These are phyloP conservation scores for Pyrus bretschneideri DNA, from an alignment of 306 rosid species.

Conservation along the genomic window DNA sequence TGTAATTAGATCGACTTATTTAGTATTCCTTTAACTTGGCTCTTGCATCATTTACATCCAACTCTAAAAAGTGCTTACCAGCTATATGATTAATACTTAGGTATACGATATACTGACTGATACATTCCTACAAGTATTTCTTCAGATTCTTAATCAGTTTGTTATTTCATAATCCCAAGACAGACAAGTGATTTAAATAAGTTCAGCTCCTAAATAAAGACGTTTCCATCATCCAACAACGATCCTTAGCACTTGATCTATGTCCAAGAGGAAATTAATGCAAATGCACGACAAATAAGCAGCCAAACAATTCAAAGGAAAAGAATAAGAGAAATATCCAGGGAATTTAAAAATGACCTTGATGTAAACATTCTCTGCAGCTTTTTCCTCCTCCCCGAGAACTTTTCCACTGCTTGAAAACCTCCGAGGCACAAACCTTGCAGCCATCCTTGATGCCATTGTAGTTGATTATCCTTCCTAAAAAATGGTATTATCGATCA, in stretches of 20 bases:
- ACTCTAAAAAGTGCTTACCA: neutral
- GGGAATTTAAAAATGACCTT: slow-evolving; percentile 40
- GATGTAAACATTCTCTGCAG: slow-evolving; percentile 68
- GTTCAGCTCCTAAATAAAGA: neutral
- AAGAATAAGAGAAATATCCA: neutral
- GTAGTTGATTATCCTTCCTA: slow-evolving; percentile 18
- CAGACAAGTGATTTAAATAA: neutral
- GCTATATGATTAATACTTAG: neutral
- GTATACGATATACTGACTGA: neutral
- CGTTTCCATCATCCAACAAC: neutral
- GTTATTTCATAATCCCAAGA: neutral
- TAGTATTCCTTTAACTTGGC: neutral
- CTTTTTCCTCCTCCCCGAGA: slow-evolving; percentile 80
- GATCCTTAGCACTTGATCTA: neutral
- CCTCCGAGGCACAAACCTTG: slow-evolving; percentile 59
- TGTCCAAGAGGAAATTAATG: neutral
- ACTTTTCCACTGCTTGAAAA: slow-evolving; percentile 65
- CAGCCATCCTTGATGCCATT: slow-evolving; percentile 64
- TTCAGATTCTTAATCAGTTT: neutral
- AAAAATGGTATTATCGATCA: neutral
- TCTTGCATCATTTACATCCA: neutral
- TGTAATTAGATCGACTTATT: neutral
- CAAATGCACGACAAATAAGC: neutral
- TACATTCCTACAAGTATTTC: neutral
- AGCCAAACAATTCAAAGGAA: neutral